Conservation (phyloP, 306 rosid species). For the Corylus americana region DNA sequence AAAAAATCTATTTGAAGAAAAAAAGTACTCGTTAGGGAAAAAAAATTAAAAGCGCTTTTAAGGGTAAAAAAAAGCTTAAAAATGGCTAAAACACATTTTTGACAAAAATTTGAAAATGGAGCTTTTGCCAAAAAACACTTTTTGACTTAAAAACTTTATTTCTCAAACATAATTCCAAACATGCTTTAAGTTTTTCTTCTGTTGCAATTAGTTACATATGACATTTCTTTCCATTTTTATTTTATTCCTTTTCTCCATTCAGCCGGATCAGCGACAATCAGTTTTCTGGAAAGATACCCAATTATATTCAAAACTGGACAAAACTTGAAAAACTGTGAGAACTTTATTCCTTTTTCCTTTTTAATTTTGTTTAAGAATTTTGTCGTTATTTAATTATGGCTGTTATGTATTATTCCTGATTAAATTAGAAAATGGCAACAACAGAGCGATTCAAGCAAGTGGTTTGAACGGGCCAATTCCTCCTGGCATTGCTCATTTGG, state of each 20-base stretch:
- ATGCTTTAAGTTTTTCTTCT: no score
- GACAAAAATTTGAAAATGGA: no score
- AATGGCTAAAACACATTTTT: no score
- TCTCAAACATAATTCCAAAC: no score
- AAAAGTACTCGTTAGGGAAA: no score
- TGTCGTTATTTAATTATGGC: neutral
- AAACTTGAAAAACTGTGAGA: conserved; percentile 38
- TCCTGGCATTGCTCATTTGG: conserved; percentile 40
- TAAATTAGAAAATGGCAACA: conserved; percentile 18
- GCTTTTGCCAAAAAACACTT: no score
- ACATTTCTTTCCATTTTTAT: no score
- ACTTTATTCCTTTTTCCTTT: conserved; percentile 7
- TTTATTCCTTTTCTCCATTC: conserved; percentile 1
- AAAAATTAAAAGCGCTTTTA: no score
- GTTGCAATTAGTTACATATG: no score
- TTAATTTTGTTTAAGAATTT: neutral
- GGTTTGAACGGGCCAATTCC: conserved; percentile 85
- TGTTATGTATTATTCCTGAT: conserved; percentile 8
- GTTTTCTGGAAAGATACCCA: conserved; percentile 58
- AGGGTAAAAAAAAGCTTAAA: no score
- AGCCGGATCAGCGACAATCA: conserved; percentile 70
- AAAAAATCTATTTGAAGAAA: no score
- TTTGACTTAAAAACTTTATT: no score
- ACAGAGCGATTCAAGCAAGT: conserved; percentile 63
- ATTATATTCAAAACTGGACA: conserved; percentile 67